These are phyloP conservation scores for Themeda triandra DNA, from an alignment of 176 grass and related monocot species.

Conservation along the genomic window DNA sequence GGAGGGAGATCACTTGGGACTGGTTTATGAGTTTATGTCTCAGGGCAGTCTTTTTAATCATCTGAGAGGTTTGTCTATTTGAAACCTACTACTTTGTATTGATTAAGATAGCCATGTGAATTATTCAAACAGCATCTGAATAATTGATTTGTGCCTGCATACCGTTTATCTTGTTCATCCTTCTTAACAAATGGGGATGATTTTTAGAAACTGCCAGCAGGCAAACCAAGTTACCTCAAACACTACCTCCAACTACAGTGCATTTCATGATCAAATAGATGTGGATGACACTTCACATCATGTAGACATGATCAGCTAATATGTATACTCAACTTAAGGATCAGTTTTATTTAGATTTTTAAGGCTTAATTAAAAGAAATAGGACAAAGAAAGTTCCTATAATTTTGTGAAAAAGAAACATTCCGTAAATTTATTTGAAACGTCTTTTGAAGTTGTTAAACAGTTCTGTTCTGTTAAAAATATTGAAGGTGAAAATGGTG, in stretches of 20 bases:
- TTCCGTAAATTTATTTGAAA: not conserved
- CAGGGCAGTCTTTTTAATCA: not conserved
- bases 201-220: no score
- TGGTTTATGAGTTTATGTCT: constrained; percentile 33
- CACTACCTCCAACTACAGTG: no score
- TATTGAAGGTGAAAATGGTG: constrained; percentile 10
- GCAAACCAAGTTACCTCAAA: no score
- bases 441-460: not conserved
- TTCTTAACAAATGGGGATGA: no score
- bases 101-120: not conserved
- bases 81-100: not conserved
- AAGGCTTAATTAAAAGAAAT: no score
- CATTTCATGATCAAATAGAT: no score
- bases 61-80: not conserved
- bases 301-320: no score
- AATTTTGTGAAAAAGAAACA: not conserved
- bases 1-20: constrained; percentile 18
- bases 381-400: no score
- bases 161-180: no score
- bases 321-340: no score
- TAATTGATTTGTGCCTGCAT: not conserved
- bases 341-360: no score
- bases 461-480: not conserved
- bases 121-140: not conserved
- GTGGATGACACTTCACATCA: no score